Evolutionary conservation across 1,284 basidiomycete genomes (phyloP), one percentile per base, ranked within the genome.

Genomic region (Moesziomyces sp.): DNA sequence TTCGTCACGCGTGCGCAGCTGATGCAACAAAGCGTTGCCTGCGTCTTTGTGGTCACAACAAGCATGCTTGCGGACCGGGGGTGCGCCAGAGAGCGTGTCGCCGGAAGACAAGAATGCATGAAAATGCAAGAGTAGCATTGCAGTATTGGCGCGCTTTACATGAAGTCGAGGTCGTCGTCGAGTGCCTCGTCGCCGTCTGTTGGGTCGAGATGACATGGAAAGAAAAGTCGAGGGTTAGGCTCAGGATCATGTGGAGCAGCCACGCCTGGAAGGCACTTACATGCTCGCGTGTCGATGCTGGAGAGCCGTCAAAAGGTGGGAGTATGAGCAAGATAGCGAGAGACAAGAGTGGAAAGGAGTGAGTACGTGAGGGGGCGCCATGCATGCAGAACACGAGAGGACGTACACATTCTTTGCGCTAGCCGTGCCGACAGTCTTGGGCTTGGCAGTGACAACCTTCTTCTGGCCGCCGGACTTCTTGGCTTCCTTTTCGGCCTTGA

Each of bases 91-190:
- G 30, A 13, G 30, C 30, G 30, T 8, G 30, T 3, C 13, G 10
- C 9, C 6, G 30, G 30, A 34, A 13, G 30, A 11, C 13, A 7
- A 3, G 3, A 34, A 11, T 40, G 16, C 7, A 40, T 40, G 38
- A 40, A 40, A n/a, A 40, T 40, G 18, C 38, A 14, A 18, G 18
- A 7, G 18, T 40, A 18, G 38, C 18, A 40, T 40, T 67, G 63
- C 34, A 49, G 23, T 3, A 3, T 38, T 24, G 28, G 16, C 3
- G 35, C 3, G 38, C 14, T 47, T 69, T 67, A 83, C 81, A 83
- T 83, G 49, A 83, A 83, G 65, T 83, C 81, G 11, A 82, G 63
- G 53, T 83, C 81, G 58, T 83, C 81, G 44, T 82, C 81, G 42
- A 83, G 71, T 24, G 80, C 81, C 46, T 83, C 81, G 50, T 80